phyloP scores from a whole-genome alignment of 176 grass and related monocot genomes.

The Elaeis guineensis region DNA sequence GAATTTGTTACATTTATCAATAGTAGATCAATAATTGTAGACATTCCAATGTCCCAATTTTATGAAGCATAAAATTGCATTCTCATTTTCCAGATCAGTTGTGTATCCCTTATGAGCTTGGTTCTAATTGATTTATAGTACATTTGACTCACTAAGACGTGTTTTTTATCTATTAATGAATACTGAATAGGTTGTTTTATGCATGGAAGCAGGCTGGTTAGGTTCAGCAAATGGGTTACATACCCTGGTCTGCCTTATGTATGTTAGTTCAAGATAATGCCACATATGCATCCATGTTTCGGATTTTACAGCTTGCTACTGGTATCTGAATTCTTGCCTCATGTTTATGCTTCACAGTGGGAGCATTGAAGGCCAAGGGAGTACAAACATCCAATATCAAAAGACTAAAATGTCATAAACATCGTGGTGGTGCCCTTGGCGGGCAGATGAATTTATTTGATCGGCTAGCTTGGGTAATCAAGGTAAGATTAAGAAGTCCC shows the following conservation, averaged over 20 bases:
- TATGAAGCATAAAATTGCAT: too few species aligned
- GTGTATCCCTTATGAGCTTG: too few species aligned
- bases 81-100: too few species aligned
- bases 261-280: neutral
- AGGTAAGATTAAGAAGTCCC: slow-evolving; percentile 26
- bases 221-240: neutral
- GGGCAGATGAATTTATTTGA: slow-evolving; percentile 78
- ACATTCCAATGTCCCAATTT: too few species aligned
- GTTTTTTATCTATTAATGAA: too few species aligned
- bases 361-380: slow-evolving; percentile 39
- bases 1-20: too few species aligned
- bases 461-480: slow-evolving; percentile 79
- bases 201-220: too few species aligned
- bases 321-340: slow-evolving; percentile 13
- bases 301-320: neutral
- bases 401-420: neutral
- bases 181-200: too few species aligned
- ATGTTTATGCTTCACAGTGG: slow-evolving; percentile 13
- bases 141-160: too few species aligned
- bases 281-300: neutral
- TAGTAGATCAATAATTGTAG: too few species aligned
- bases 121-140: too few species aligned
- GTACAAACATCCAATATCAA: neutral
- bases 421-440: slow-evolving; percentile 38
- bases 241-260: neutral